Percentiles rank a stretch among this genome's conserved stretches.
Conservation (phyloP, 139 green algal species). For the Coccomyxa sp. region DNA sequence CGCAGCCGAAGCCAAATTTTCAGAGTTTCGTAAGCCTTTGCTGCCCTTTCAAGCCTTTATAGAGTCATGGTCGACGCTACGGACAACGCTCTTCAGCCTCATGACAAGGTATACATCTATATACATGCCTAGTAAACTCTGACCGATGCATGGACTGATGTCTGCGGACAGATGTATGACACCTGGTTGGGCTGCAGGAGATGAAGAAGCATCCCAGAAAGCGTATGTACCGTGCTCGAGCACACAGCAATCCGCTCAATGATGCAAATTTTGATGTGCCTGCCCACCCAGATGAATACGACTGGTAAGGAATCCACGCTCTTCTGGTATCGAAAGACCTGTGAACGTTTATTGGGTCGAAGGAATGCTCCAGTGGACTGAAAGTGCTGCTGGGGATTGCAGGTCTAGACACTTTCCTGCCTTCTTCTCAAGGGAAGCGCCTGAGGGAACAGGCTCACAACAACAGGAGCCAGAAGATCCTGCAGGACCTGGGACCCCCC, state of each 20-base stretch:
- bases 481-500: neutral
- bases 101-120: too few relatives aligned
- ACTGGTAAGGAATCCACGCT: slow-evolving; percentile 51
- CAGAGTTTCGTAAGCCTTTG: too few relatives aligned
- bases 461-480: neutral
- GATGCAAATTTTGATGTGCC: slow-evolving; percentile 77
- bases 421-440: neutral
- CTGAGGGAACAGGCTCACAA: neutral
- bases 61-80: too few relatives aligned
- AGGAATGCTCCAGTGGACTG: neutral
- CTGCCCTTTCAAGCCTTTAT: too few relatives aligned
- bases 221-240: slow-evolving; percentile 81
- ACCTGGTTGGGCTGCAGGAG: too few relatives aligned
- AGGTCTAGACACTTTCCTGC: slow-evolving; percentile 1
- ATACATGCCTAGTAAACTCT: too few relatives aligned
- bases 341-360: neutral
- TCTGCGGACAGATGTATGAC: too few relatives aligned
- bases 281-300: slow-evolving; percentile 40
- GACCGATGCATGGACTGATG: too few relatives aligned
- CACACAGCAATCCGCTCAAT: slow-evolving; percentile 95
- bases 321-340: neutral
- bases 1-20: too few relatives aligned
- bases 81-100: too few relatives aligned
- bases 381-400: neutral
- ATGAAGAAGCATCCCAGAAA: slow-evolving; percentile 70